Percentiles rank a stretch among this genome's conserved stretches.
phyloP scores from a whole-genome alignment of 2,329 filamentous ascomycete genomes.

The Monosporascus ibericus region DNA sequence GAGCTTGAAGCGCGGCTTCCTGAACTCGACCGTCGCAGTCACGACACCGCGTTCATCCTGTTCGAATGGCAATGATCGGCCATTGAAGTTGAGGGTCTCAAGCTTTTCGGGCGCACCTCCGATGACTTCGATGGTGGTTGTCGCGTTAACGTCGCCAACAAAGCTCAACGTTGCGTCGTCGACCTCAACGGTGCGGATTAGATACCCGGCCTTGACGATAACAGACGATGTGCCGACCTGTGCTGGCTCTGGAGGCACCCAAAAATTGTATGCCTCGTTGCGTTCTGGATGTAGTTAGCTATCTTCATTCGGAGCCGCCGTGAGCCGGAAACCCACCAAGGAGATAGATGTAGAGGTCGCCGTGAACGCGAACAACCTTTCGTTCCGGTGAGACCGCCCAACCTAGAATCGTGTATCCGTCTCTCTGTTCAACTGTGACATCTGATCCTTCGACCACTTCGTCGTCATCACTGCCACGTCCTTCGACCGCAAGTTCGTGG shows the following conservation, averaged over 20 bases:
- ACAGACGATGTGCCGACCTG: conserved; percentile 24
- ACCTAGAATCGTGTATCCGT: conserved; percentile 3
- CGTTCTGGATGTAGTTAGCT: conserved; percentile 24
- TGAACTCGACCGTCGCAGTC: conserved; percentile 8
- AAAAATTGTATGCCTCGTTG: conserved; percentile 63
- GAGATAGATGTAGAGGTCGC: too few relatives aligned
- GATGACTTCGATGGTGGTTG: conserved; percentile 62
- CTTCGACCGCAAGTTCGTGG: conserved; percentile 53
- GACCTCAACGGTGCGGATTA: conserved; percentile 55
- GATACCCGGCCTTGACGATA: conserved; percentile 58
- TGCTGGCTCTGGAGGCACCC: conserved; percentile 34
- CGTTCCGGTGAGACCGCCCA: conserved; percentile 51
- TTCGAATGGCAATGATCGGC: conserved; percentile 29
- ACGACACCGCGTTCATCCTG: conserved; percentile 30
- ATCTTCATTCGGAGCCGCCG: too few relatives aligned
- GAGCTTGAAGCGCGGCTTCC: conserved; percentile 32
- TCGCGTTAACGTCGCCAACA: conserved; percentile 66
- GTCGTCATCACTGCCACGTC: conserved; percentile 16
- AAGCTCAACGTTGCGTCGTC: conserved; percentile 52
- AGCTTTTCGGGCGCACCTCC: conserved; percentile 45
- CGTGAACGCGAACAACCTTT: conserved; percentile 28
- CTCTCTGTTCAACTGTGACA: too few relatives aligned
- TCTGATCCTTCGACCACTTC: conserved; percentile 14
- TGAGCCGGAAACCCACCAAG: too few relatives aligned
- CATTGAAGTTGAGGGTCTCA: conserved; percentile 53